Conservation (phyloP, 1,284 basidiomycete genomes). For the Ganoderma leucocontextum region DNA sequence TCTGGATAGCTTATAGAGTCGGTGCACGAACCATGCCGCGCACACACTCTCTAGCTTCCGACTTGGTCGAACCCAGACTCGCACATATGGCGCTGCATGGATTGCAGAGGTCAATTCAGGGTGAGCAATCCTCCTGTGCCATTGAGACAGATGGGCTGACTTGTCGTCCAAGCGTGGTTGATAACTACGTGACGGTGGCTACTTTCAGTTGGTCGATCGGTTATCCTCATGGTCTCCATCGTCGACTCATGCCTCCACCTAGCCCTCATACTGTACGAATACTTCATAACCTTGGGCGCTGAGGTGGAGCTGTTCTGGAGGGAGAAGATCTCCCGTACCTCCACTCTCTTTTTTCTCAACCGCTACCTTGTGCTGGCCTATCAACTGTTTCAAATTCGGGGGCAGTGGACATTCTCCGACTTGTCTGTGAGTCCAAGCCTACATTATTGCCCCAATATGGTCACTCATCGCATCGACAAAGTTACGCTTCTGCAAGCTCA, state of each 20-base stretch:
- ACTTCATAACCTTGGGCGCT: slow-evolving; percentile 7
- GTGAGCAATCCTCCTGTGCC: not conserved
- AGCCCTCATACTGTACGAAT: slow-evolving; percentile 14
- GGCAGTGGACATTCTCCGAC: not conserved
- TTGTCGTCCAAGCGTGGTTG: not conserved
- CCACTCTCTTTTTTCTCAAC: slow-evolving; percentile 5
- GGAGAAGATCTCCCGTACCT: not conserved
- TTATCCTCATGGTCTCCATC: not conserved
- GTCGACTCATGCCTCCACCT: not conserved
- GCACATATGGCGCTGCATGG: not conserved
- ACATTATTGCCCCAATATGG: not conserved
- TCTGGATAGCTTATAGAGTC: not conserved
- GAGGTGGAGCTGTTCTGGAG: slow-evolving; percentile 15
- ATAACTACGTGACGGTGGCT: not conserved
- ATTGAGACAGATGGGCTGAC: too few relatives aligned
- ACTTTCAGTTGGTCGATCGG: not conserved
- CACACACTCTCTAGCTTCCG: not conserved
- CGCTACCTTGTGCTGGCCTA: slow-evolving; percentile 2
- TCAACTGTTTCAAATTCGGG: not conserved
- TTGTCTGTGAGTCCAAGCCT: not conserved
- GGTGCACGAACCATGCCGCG: not conserved
- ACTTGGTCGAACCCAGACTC: not conserved
- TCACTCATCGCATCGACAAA: not conserved
- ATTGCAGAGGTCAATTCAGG: not conserved
- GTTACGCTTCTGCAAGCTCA: not conserved